Conservation (phyloP, 2,329 filamentous ascomycete species). For the Huntiella moniliformis region DNA sequence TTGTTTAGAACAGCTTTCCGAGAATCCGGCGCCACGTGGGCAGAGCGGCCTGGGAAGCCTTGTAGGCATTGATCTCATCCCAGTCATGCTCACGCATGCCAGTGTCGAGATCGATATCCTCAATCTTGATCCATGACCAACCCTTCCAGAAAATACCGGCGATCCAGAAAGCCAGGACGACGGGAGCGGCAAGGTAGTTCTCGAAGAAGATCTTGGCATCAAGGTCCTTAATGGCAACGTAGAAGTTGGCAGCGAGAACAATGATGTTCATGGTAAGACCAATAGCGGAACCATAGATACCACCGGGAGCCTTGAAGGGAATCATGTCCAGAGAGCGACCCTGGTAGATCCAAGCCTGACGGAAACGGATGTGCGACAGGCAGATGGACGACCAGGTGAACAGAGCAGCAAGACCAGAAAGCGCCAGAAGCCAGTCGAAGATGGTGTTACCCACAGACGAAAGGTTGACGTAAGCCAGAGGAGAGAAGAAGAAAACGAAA, state of each 20-base stretch:
- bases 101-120: constrained; percentile 47
- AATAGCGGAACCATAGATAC: constrained; percentile 42
- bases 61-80: constrained; percentile 39
- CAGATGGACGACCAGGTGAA: constrained; percentile 51
- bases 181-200: constrained; percentile 32
- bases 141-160: constrained; percentile 47
- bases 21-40: constrained; percentile 30
- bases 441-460: constrained; percentile 28
- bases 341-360: constrained; percentile 36
- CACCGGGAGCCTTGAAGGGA: constrained; percentile 40
- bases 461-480: constrained; percentile 28
- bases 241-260: constrained; percentile 34
- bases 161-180: constrained; percentile 35
- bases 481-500: constrained; percentile 27
- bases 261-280: constrained; percentile 38
- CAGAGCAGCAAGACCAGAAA: constrained; percentile 42
- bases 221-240: constrained; percentile 26
- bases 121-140: constrained; percentile 34
- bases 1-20: constrained; percentile 21
- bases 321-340: constrained; percentile 45
- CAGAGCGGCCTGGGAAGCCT: constrained; percentile 29
- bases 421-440: constrained; percentile 45
- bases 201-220: constrained; percentile 33
- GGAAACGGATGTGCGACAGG: constrained; percentile 49
- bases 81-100: constrained; percentile 47